Evolutionary conservation across 139 green algal species (phyloP), one percentile per base, ranked within the genome.

Genomic region (Chlamydomonas incerta): DNA sequence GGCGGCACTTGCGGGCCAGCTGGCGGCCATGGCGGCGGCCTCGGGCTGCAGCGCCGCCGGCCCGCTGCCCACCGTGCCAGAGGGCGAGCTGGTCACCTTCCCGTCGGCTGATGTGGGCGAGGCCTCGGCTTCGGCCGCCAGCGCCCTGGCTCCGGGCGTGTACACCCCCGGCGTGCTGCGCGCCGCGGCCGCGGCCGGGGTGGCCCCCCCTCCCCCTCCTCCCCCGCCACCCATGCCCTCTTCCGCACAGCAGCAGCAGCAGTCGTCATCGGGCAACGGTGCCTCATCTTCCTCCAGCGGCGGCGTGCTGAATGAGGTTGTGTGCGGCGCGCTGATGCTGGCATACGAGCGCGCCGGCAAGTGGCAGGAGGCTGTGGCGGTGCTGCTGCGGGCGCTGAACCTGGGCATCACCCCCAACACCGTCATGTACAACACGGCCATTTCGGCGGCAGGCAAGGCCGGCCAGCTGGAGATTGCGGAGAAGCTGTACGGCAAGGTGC

Each of bases 401-500:
- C 74, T 96, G 80, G 93, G 93, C 74, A 62, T 94, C 31, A 29
- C 10, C 0, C 72, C 96, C 90, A 88, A 95, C 95, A 93, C 87
- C 21, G 92, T 96, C 50, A 97, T 98, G 93, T 94, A 93, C 91
- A 96, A 96, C 86, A 97, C 92, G 15, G 96, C 96, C 55, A 93
- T 98, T 55, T 94, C 87, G 1, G 95, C 96, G 21, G 92, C 96
- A 13, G 95, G 91, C 66, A 97, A 96, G 90, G 91, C 91, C 5
- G 92, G 93, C 2, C 93, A 93, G 80, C 68, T 93, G 23, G 84
- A 83, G 79, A 67, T 85, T 23, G 95, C 93, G 4, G 92, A 95
- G 69, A 76, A 76, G 34, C 90, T 98, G 72, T 96, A 97, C 65
- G 70, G 11, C 41, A 81, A 69, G 34, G 70, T 86, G 5, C 80